Conservation (phyloP, 768 basidiomycete species). For the Mycena vitilis region DNA sequence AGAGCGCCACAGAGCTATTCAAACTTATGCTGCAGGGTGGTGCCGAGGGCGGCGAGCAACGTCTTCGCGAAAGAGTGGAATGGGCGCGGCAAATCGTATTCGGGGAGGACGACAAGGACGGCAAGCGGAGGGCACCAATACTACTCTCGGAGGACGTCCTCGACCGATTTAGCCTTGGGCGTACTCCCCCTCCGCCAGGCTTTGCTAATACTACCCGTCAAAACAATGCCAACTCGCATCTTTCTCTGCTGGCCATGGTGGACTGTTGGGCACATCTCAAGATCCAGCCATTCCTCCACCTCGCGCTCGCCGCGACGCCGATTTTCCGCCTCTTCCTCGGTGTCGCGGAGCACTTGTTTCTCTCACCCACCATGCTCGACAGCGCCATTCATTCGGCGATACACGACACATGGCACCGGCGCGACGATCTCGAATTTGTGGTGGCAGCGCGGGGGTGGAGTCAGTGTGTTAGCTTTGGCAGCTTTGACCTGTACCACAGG, state of each 20-base stretch:
- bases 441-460: constrained; percentile 96
- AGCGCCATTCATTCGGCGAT: constrained; percentile 81
- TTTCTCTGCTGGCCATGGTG: constrained; percentile 96
- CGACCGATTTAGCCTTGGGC: constrained; percentile 89
- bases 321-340: constrained; percentile 97
- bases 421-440: constrained; percentile 94
- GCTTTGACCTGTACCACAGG: constrained; percentile 86
- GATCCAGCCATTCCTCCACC: constrained; percentile 91
- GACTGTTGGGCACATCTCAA: constrained; percentile 94
- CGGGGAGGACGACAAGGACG: constrained; percentile 52
- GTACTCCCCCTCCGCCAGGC: constrained; percentile 29
- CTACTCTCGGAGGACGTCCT: constrained; percentile 87
- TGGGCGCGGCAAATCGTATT: constrained; percentile 84
- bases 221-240: constrained; percentile 85
- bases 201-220: constrained; percentile 38
- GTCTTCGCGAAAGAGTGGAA: constrained; percentile 78
- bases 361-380: constrained; percentile 70
- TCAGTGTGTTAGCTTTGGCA: constrained; percentile 92
- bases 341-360: constrained; percentile 95
- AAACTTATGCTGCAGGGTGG: constrained; percentile 89
- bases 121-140: constrained; percentile 66
- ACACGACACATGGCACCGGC: constrained; percentile 80
- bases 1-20: constrained; percentile 88
- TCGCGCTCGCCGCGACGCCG: constrained; percentile 94
- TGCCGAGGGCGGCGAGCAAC: constrained; percentile 51